These are phyloP conservation scores for Betula pendula DNA, from an alignment of 306 rosid genomes.

Conservation along the genomic window DNA sequence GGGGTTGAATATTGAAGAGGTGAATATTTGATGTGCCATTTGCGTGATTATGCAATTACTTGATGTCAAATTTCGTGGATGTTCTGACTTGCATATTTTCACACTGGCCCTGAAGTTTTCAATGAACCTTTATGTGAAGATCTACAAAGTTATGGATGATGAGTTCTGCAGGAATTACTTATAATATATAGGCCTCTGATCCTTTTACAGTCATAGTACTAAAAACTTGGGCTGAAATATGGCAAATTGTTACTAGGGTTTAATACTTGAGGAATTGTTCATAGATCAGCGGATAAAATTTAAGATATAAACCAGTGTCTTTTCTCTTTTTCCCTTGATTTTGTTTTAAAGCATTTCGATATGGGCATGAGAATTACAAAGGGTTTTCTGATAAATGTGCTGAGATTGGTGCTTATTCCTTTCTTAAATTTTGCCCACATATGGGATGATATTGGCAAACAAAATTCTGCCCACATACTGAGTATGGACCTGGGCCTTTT, in stretches of 20 bases:
- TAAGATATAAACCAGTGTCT: background rate
- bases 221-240: background rate
- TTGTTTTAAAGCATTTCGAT: background rate
- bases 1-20: too few relatives aligned
- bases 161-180: background rate
- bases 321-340: background rate
- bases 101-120: too few relatives aligned
- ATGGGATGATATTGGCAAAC: background rate
- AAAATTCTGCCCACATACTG: background rate
- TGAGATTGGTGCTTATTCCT: slow-evolving; percentile 1
- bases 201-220: background rate
- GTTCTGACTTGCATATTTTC: too few relatives aligned
- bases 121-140: too few relatives aligned
- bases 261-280: background rate
- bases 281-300: background rate
- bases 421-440: background rate
- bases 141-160: background rate
- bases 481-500: background rate
- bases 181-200: background rate
- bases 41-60: too few relatives aligned
- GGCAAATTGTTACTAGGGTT: background rate
- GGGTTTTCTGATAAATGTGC: background rate
- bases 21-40: too few relatives aligned
- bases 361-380: background rate
- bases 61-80: too few relatives aligned